Base-by-base conservation (phyloP, 2,329 filamentous ascomycete genomes). In the Dactylella cylindrospora region DNA sequence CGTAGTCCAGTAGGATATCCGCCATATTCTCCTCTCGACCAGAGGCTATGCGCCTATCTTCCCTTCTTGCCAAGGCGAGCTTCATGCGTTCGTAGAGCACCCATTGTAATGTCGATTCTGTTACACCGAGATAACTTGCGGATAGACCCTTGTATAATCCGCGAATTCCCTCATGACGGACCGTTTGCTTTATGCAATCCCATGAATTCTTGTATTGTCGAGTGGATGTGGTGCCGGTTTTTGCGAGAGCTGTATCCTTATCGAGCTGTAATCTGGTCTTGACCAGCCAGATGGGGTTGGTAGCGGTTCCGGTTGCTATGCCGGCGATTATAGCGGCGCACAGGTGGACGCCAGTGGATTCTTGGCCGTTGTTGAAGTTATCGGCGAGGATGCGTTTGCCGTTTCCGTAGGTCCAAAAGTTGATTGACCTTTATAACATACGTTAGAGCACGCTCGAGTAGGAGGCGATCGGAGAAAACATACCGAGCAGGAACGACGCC, bases 281-380 rank as follows among this genome's bases (percentile, higher is more conserved):
- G 71, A 97, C 83, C 65, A 97, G 80, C 90, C 90, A 97, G 70
- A 97, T 95, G 1, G 90, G 90, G 73, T 96, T 96, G 29, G 90
- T 97, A 17, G 86, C 88, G 0, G 91, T 96, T 39, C 88, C 88
- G 0, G 91, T 96, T 5, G 85, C 84, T 35, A 96, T 81, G 1
- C 90, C 90, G 0, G 90, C 90, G 12, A 80, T 78, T 1, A 86
- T 82, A 3, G 87, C 90, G 1, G 89, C 84, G 39, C 81, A 76
- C 6, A 95, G 78, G 72, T 95, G 89, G 8, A 95, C 84, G 78
- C 82, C 86, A 0, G 86, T 80, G 10, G 82, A 80, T 70, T 90
- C 81, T 68, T 83, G 71, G 41, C 85, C 82, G 67, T 81, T 70
- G 73, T 91, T 89, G 71, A 88, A 83, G 68, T 85, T 80, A 45